These are phyloP conservation scores for Trypanosoma mega DNA, from an alignment of 208 protist species.

Conservation along the genomic window DNA sequence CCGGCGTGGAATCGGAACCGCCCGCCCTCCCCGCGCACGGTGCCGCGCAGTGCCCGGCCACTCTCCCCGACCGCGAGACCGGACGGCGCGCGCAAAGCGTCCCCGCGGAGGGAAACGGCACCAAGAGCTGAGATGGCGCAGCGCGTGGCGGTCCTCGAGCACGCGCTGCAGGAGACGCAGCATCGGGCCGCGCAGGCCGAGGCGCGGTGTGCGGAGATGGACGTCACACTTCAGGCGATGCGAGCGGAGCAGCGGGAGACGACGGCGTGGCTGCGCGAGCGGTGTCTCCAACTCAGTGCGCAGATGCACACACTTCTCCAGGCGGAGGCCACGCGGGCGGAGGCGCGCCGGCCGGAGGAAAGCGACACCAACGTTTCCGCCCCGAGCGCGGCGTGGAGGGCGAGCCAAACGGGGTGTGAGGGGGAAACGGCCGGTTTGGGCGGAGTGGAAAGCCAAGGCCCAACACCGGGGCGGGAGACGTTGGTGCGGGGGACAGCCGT, in stretches of 20 bases:
- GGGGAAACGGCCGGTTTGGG: too few relatives aligned
- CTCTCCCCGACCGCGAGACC: slow-evolving; percentile 16
- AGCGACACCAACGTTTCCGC: background rate
- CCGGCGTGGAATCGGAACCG: slow-evolving; percentile 70
- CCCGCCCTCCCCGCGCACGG: slow-evolving; percentile 25
- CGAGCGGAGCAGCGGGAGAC: slow-evolving; percentile 14
- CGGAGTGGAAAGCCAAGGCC: too few relatives aligned
- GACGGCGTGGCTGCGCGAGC: slow-evolving; percentile 20
- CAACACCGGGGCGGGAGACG: slow-evolving; percentile 1
- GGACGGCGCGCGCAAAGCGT: background rate
- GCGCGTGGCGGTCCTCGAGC: slow-evolving; percentile 20
- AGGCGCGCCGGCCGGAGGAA: background rate
- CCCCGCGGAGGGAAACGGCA: background rate
- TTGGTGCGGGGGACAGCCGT: slow-evolving; percentile 16
- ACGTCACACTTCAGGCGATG: slow-evolving; percentile 26
- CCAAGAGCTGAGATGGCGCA: too few relatives aligned
- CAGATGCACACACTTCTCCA: slow-evolving; percentile 32
- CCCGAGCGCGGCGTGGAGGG: slow-evolving; percentile 3
- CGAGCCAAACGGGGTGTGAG: background rate
- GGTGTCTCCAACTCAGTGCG: slow-evolving; percentile 22
- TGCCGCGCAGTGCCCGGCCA: slow-evolving; percentile 4
- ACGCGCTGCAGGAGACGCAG: slow-evolving; percentile 21
- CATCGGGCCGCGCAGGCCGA: slow-evolving; percentile 30
- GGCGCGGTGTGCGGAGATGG: slow-evolving; percentile 29
- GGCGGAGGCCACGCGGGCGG: slow-evolving; percentile 5